Conservation (phyloP, 331 rosid species). For the Cydonia oblonga region DNA sequence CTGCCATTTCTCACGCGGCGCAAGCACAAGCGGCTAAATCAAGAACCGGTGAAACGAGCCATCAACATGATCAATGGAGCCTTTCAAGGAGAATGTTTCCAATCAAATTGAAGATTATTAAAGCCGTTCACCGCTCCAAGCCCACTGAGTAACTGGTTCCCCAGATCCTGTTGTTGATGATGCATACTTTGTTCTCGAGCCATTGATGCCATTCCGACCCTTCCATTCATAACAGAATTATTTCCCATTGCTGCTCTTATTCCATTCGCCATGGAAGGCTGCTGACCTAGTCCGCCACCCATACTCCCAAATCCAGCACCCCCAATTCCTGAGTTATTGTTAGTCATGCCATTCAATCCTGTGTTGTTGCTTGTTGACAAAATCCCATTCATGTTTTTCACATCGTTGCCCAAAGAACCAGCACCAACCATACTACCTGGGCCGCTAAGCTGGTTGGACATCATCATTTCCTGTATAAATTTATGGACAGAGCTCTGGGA, state of each 20-base stretch:
- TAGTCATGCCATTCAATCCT: conserved; percentile 47
- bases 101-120: conserved; percentile 68
- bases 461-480: conserved; percentile 62
- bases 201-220: conserved; percentile 61
- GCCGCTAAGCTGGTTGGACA: conserved; percentile 53
- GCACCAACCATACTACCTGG: conserved; percentile 36
- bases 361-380: conserved; percentile 30
- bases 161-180: conserved; percentile 70
- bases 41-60: conserved; percentile 13
- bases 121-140: conserved; percentile 76
- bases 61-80: conserved; percentile 18
- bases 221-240: conserved; percentile 66
- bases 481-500: conserved; percentile 88
- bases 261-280: conserved; percentile 56
- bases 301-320: conserved; percentile 54
- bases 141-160: conserved; percentile 75
- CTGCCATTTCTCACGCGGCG: conserved; percentile 41
- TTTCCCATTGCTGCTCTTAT: conserved; percentile 61
- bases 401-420: conserved; percentile 58
- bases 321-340: conserved; percentile 48
- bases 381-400: conserved; percentile 64
- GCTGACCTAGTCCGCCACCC: conserved; percentile 57
- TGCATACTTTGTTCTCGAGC: conserved; percentile 75
- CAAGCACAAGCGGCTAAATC: conserved; percentile 39
- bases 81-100: conserved; percentile 69